These are phyloP conservation scores for Blastomyces silverae DNA, from an alignment of 2,329 filamentous ascomycete species.

Conservation along the genomic window DNA sequence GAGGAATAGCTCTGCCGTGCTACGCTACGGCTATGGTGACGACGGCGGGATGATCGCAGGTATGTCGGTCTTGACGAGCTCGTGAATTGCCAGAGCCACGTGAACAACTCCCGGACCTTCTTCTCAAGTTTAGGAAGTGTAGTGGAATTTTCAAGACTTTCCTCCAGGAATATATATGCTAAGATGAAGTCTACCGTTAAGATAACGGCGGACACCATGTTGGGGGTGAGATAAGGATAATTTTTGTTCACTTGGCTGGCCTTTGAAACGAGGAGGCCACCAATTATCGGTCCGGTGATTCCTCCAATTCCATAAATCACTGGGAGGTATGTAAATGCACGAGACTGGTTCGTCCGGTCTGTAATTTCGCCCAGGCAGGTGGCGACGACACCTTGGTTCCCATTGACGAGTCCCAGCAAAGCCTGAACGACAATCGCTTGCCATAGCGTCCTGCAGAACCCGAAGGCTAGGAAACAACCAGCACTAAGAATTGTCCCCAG, in stretches of 20 bases:
- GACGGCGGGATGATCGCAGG: slow-evolving; percentile 37
- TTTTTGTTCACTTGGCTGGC: slow-evolving; percentile 50
- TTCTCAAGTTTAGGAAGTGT: slow-evolving; percentile 55
- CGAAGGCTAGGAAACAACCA: slow-evolving; percentile 75
- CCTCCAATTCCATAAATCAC: slow-evolving; percentile 93
- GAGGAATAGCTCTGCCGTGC: slow-evolving; percentile 22
- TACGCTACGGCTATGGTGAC: slow-evolving; percentile 26
- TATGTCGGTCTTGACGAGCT: slow-evolving; percentile 55
- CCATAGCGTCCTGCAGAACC: slow-evolving; percentile 74
- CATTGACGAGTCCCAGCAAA: slow-evolving; percentile 87
- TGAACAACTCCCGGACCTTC: slow-evolving; percentile 55
- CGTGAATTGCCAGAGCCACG: slow-evolving; percentile 64
- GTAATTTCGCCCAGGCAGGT: slow-evolving; percentile 94
- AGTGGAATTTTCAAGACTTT: slow-evolving; percentile 66
- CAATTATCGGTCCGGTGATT: slow-evolving; percentile 87
- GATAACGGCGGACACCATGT: slow-evolving; percentile 67
- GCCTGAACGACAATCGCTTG: slow-evolving; percentile 81
- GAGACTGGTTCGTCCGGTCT: slow-evolving; percentile 87
- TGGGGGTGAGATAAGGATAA: slow-evolving; percentile 81
- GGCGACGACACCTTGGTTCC: slow-evolving; percentile 88
- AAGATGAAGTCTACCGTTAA: slow-evolving; percentile 66
- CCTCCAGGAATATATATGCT: slow-evolving; percentile 73
- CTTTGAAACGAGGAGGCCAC: slow-evolving; percentile 69
- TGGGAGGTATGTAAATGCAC: slow-evolving; percentile 87
- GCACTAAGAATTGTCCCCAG: slow-evolving; percentile 77